A percentile compares a stretch with the other conserved stretches of the same genome.
Evolutionary conservation across 345 rosid species (phyloP).

Genomic region (Triadica sebifera): DNA sequence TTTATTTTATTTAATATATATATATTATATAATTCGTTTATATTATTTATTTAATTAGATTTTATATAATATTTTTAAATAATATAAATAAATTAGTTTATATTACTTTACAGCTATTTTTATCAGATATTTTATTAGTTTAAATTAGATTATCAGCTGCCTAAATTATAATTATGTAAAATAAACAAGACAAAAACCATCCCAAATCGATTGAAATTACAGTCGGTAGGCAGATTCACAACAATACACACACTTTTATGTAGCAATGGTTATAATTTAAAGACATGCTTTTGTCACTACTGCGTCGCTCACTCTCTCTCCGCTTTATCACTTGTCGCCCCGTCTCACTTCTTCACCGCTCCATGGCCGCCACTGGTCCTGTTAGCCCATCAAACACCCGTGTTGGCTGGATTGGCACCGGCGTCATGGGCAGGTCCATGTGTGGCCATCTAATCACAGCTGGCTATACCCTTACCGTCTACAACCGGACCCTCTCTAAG

Average conservation of each 20-base stretch:
- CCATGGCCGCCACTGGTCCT: conserved; percentile 57
- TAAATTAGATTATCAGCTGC: no score
- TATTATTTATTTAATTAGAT: no score
- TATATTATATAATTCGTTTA: no score
- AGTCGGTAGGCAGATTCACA: no score
- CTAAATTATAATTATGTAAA: no score
- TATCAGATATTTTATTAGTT: no score
- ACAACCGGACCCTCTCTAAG: conserved; percentile 80
- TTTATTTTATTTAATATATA: no score
- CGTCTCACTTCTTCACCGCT: conserved; percentile 34
- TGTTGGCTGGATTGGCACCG: conserved; percentile 92
- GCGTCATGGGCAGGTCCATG: conserved; percentile 86
- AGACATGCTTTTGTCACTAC: not conserved
- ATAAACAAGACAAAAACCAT: no score
- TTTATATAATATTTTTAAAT: no score
- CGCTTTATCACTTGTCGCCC: conserved; percentile 6
- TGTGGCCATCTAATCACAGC: conserved; percentile 73
- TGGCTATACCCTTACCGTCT: conserved; percentile 74
- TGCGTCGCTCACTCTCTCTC: conserved; percentile 21
- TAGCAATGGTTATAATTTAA: not conserved
- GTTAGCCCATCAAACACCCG: conserved; percentile 61
- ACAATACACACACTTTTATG: not conserved
- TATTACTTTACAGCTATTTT: no score
- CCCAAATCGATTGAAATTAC: not conserved
- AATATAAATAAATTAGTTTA: no score